Percentiles rank a stretch among this genome's conserved stretches.
Conservation (phyloP, 169 alveolate genomes). For the Plasmodium adleri region DNA sequence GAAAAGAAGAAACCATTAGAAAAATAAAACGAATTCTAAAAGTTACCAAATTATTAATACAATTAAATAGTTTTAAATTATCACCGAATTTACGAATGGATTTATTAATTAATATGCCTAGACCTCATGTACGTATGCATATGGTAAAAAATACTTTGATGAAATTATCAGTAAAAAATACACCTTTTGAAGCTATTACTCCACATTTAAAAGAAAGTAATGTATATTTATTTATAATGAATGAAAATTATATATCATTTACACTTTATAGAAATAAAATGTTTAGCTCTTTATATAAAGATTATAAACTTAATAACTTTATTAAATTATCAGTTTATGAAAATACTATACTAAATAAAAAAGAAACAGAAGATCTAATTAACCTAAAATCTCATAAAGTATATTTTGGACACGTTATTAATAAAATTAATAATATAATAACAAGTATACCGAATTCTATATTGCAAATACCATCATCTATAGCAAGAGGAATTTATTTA, state of each 20-base stretch:
- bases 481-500: conserved; percentile 63
- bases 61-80: conserved; percentile 66
- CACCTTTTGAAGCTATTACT: conserved; percentile 72
- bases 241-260: conserved; percentile 66
- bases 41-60: conserved; percentile 69
- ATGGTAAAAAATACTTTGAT: conserved; percentile 73
- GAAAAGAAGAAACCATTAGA: conserved; percentile 66
- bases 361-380: conserved; percentile 62
- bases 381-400: conserved; percentile 49
- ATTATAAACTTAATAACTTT: conserved; percentile 44
- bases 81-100: conserved; percentile 76
- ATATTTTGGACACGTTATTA: conserved; percentile 46
- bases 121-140: conserved; percentile 78
- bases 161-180: conserved; percentile 56
- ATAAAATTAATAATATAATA: conserved; percentile 32
- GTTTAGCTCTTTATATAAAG: conserved; percentile 56
- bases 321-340: conserved; percentile 51
- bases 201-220: conserved; percentile 69
- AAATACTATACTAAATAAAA: conserved; percentile 59
- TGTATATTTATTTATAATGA: conserved; percentile 59
- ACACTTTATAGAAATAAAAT: conserved; percentile 49
- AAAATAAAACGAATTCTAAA: conserved; percentile 72
- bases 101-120: conserved; percentile 57
- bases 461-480: conserved; percentile 63
- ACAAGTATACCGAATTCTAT: conserved; percentile 45